Percentiles rank a stretch among this genome's conserved stretches.
Conservation (phyloP, 2,329 filamentous ascomycete species). For the Hysterium pulicare region DNA sequence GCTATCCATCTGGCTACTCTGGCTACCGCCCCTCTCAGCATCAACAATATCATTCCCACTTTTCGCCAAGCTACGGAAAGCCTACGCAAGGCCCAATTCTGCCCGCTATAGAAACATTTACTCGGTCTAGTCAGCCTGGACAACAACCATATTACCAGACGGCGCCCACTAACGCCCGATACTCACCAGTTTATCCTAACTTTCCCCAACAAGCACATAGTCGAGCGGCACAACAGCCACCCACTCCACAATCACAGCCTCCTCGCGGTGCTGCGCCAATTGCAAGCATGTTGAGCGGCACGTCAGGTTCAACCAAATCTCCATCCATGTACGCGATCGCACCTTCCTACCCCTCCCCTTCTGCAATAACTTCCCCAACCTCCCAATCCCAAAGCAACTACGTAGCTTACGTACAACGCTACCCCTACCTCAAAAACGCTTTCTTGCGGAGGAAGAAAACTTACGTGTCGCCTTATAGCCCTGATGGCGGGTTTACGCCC, state of each 20-base stretch:
- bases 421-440: conserved; percentile 45
- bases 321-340: conserved; percentile 35
- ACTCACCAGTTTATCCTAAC: conserved; percentile 13
- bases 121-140: conserved; percentile 18
- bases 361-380: conserved; percentile 34
- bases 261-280: conserved; percentile 30
- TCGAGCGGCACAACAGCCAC: conserved; percentile 12
- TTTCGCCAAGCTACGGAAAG: conserved; percentile 14
- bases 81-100: conserved; percentile 24
- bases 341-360: conserved; percentile 31
- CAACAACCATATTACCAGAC: conserved; percentile 18
- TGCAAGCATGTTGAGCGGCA: conserved; percentile 27
- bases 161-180: conserved; percentile 12
- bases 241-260: conserved; percentile 20
- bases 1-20: conserved; percentile 14
- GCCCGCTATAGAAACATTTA: conserved; percentile 25
- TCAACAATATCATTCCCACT: conserved; percentile 10
- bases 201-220: conserved; percentile 9
- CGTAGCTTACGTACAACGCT: conserved; percentile 42
- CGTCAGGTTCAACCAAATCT: conserved; percentile 30
- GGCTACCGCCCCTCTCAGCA: conserved; percentile 18
- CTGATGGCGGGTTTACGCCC: conserved; percentile 39
- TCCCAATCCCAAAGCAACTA: conserved; percentile 35
- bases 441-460: conserved; percentile 44
- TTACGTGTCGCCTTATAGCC: conserved; percentile 47